Evolutionary conservation across 345 rosid genomes (phyloP).

Genomic region (Gossypioides kirkii): DNA sequence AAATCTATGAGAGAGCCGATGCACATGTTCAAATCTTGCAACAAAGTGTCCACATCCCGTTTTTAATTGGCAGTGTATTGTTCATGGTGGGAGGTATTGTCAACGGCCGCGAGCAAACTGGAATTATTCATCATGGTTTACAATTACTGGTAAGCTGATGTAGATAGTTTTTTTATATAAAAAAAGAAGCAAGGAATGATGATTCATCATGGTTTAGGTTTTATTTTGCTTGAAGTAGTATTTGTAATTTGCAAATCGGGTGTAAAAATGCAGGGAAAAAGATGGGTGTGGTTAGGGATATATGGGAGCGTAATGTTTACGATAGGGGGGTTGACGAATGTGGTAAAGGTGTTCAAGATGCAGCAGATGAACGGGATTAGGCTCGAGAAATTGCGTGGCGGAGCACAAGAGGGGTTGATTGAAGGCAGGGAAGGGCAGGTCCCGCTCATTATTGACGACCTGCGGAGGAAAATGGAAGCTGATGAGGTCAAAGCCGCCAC

Average conservation of each 20-base stretch:
- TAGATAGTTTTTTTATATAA: not conserved
- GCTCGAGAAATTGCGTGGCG: conserved; percentile 74
- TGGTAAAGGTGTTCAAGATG: conserved; percentile 70
- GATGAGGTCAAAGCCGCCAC: not conserved
- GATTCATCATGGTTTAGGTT: not conserved
- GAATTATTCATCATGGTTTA: conserved; percentile 35
- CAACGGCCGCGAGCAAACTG: conserved; percentile 46
- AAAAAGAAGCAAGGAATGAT: not conserved
- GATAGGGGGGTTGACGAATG: conserved; percentile 52
- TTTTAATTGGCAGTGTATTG: conserved; percentile 58
- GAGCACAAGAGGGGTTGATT: conserved; percentile 54
- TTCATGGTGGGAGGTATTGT: conserved; percentile 57
- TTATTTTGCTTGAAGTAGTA: not conserved
- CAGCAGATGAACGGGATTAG: conserved; percentile 45
- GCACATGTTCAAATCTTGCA: conserved; percentile 79
- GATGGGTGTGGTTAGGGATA: conserved; percentile 53
- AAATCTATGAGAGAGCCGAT: conserved; percentile 80
- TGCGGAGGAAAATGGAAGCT: conserved; percentile 28
- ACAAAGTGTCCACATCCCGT: conserved; percentile 62
- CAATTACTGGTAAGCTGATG: conserved; percentile 40
- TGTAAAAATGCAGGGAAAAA: conserved; percentile 33
- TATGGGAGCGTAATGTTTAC: conserved; percentile 47
- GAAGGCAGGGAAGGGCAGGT: conserved; percentile 50
- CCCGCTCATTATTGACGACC: conserved; percentile 54
- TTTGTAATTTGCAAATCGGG: not conserved